Evolutionary conservation across 2,329 filamentous ascomycete species (phyloP), one percentile per base, ranked within the genome.

Genomic region (Claviceps cyperi): DNA sequence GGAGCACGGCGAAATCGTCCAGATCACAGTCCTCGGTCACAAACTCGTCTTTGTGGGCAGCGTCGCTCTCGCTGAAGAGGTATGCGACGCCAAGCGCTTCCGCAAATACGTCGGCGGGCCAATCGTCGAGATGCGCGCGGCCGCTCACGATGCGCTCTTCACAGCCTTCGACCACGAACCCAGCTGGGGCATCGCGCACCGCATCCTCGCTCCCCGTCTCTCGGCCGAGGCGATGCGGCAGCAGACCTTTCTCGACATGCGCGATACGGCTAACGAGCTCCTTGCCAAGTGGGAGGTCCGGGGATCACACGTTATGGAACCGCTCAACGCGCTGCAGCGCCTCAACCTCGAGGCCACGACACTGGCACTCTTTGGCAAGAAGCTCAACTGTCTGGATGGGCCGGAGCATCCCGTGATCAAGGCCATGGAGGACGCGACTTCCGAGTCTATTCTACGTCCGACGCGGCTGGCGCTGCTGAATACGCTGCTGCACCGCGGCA

Each of bases 381-480:
- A 68, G 51, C 60, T 77, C 22, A 64, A 74, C 52, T 65, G 66
- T 47, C 60, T 80, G 43, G 58, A 61, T 0, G 74, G 74, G 0
- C 63, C 67, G 1, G 67, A 68, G 19, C 72, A 74, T 22, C 66
- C 72, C 0, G 67, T 77, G 62, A 56, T 81, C 51, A 60, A 69
- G 46, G 75, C 68, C 14, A 77, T 80, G 71, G 74, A 78, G 51
- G 67, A 71, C 37, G 64, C 74, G 8, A 80, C 76, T 0, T 68
- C 69, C 0, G 78, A 81, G 57, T 72, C 76, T 2, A 71, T 80
- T 54, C 73, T 71, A 60, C 72, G 78, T 0, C 72, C 77, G 0
- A 74, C 66, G 2, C 66, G 78, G 2, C 75, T 70, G 0, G 67
- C 66, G 5, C 19, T 78, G 14, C 55, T 81, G 44, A 80, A 75